phyloP scores from a whole-genome alignment of 345 rosid species.

The Eucalyptus pauciflora region DNA sequence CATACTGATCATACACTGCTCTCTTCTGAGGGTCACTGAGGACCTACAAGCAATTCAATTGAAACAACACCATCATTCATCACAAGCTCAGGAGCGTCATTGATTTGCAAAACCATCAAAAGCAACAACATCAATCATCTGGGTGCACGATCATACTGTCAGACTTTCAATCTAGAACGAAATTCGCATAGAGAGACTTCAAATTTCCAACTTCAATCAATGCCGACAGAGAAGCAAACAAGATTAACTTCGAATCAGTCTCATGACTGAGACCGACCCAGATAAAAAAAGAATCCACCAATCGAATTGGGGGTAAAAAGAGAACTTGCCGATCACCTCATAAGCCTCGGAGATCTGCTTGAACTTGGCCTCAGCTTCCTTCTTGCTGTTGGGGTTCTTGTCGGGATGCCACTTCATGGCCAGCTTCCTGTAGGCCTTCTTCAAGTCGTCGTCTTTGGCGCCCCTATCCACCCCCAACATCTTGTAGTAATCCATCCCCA shows the following conservation, averaged over 20 bases:
- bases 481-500: slow-evolving; percentile 57
- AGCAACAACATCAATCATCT: neutral
- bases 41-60: slow-evolving; percentile 26
- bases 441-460: slow-evolving; percentile 63
- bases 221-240: neutral
- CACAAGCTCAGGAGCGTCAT: neutral
- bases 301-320: neutral
- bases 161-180: neutral
- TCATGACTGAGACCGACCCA: neutral
- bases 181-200: neutral
- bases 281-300: neutral
- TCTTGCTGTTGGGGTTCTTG: slow-evolving; percentile 76
- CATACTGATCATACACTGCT: slow-evolving; percentile 72
- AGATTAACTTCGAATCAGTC: neutral
- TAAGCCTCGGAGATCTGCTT: slow-evolving; percentile 87
- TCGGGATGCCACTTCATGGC: slow-evolving; percentile 97
- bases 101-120: neutral
- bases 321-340: slow-evolving; percentile 23
- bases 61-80: neutral
- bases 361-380: slow-evolving; percentile 80
- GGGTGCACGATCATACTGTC: neutral
- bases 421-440: slow-evolving; percentile 78
- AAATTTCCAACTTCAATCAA: neutral
- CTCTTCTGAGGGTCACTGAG: slow-evolving; percentile 76
- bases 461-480: slow-evolving; percentile 47